Evolutionary conservation across 768 basidiomycete species (phyloP), one percentile per base, ranked within the genome.

Genomic region (Sutorius australiensis): DNA sequence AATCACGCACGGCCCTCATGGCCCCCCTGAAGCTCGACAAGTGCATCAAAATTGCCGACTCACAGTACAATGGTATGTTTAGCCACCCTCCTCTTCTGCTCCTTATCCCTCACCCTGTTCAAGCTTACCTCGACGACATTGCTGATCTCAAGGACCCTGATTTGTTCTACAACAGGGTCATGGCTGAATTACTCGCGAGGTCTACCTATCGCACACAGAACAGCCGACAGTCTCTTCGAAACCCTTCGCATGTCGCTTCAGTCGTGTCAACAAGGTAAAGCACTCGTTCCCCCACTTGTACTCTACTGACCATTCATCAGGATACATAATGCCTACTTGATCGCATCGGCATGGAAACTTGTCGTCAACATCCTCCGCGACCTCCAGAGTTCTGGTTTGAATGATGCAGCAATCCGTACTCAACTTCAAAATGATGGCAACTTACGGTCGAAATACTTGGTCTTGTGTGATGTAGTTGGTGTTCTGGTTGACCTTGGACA

Each of bases 291-390:
- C 8, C 51, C 17, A 14, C 48, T 21, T 32, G 45, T 16, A 24
- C 50, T 17, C 36, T 3, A 51, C 55, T 28, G 27, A 59, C 49
- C 50, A 36, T 56, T 24, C 32, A 47, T 38, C 60, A 92, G 90
- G 67, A 77, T 92, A 49, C 90, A 93, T 68, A 93, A 92, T 64
- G 68, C 81, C 8, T 91, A 89, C 67, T 81, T 87, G 79, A 75
- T 92, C 32, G 86, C 89, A n/a, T 82, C 88, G 14, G 86, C 82
- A 1, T 93, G 91, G 91, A 87, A 79, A 57, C 72, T 92, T 44
- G 82, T 88, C n/a, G 67, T 76, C 4, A 76, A 84, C 52, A 73
- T 74, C 31, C 71, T 92, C 49, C 75, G 75, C 47, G 74, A 79
- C 27, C 71, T 92, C 42, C 72, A 76, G n/a, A 69, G 77, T 16